phyloP scores from a whole-genome alignment of 352 stramenopile genomes.

The Phytophthora citrophthora region DNA sequence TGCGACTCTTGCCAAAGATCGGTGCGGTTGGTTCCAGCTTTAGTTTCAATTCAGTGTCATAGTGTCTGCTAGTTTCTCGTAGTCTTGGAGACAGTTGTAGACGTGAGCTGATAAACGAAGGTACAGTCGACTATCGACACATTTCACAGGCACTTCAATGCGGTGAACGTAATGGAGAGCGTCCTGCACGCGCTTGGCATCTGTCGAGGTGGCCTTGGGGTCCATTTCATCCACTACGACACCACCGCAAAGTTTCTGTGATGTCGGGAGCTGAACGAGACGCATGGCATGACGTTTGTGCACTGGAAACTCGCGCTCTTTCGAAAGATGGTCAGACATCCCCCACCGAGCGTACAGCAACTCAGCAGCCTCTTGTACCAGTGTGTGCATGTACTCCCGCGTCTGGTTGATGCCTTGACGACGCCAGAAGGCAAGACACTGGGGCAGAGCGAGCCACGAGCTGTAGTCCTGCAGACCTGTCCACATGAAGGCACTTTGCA shows the following conservation, averaged over 20 bases:
- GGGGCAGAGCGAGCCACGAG: constrained; percentile 83
- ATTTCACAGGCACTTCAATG: constrained; percentile 95
- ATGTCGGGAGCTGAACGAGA: constrained; percentile 70
- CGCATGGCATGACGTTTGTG: constrained; percentile 82
- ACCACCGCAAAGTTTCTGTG: constrained; percentile 50
- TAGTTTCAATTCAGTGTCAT: constrained; percentile 18
- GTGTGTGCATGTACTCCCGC: constrained; percentile 70
- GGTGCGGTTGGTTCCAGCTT: neutral
- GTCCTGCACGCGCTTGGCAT: constrained; percentile 94
- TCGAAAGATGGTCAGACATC: constrained; percentile 52
- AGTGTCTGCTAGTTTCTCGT: constrained; percentile 59
- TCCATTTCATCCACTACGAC: constrained; percentile 16
- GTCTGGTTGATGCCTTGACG: constrained; percentile 47
- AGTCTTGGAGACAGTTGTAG: constrained; percentile 92
- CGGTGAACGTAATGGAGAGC: constrained; percentile 72
- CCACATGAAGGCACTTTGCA: constrained; percentile 94
- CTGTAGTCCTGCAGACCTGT: constrained; percentile 93
- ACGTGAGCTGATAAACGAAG: constrained; percentile 92
- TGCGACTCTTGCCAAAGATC: constrained; percentile 39
- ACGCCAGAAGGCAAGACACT: constrained; percentile 88
- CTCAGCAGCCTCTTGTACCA: constrained; percentile 58
- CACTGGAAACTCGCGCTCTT: constrained; percentile 40
- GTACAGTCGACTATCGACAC: constrained; percentile 86
- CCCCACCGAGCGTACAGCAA: constrained; percentile 66
- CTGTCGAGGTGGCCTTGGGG: constrained; percentile 65